phyloP scores from a whole-genome alignment of 1,284 basidiomycete genomes.

The Rhodotorula sp. region DNA sequence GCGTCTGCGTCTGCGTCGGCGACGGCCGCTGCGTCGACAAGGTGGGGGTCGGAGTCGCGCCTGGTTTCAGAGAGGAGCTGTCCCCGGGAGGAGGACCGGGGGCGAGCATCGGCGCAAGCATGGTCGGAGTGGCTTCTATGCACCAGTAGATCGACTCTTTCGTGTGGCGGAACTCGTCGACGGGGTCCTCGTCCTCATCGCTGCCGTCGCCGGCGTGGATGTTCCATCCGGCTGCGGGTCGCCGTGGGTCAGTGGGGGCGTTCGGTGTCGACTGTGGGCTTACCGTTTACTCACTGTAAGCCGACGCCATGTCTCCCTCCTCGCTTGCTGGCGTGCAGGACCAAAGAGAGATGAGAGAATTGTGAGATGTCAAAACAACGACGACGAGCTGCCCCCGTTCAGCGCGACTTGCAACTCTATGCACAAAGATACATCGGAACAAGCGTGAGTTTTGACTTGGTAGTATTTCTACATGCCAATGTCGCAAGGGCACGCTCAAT shows the following conservation, averaged over 20 bases:
- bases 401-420: no score
- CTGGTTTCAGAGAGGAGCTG: neutral
- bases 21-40: neutral
- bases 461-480: no score
- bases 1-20: neutral
- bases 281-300: neutral
- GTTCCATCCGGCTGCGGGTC: conserved; percentile 20
- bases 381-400: neutral
- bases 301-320: neutral
- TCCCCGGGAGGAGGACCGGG: conserved; percentile 54
- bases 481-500: neutral
- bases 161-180: conserved; percentile 61
- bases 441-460: no score
- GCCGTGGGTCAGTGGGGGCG: neutral
- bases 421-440: no score
- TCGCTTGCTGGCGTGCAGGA: neutral
- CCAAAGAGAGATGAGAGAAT: neutral
- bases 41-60: conserved; percentile 3
- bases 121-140: conserved; percentile 86
- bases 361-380: neutral
- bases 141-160: conserved; percentile 85
- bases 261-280: neutral
- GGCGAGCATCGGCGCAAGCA: conserved; percentile 70
- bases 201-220: conserved; percentile 1
- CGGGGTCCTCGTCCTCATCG: conserved; percentile 34